Evolutionary conservation across 345 rosid species (phyloP), one percentile per base, ranked within the genome.

Genomic region (Cardamine chenopodiifolia): DNA sequence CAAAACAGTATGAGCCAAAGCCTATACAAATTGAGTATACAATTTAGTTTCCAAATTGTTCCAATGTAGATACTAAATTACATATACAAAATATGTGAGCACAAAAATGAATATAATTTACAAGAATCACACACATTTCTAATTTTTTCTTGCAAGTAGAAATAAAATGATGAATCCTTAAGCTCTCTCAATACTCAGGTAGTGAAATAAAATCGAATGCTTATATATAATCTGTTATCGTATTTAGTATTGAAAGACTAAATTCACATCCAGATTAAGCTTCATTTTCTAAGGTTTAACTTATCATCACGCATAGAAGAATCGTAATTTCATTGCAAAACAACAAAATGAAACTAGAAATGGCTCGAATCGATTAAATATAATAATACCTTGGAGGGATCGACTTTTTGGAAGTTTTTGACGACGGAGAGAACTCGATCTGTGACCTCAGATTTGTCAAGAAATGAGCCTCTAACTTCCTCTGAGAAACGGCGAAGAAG

Each of bases 381-480:
- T 15, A 44, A n/a, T 1, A 8, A 18, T 73, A 93, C 98, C 99
- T 92, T 90, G 28, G 96, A 88, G 62, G 97, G 92, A 71, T 95
- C 96, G 29, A 92, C 91, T 82, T 86, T 89, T 82, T 88, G 88
- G 82, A 88, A 92, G 73, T 95, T 89, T 83, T 95, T 95, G 78
- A 95, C 99, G 68, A 89, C 96, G 9, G 80, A 59, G 82, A 90
- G 6, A 42, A 95, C 96, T 11, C 99, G 96, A 84, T 95, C 99
- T 18, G 98, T 78, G 79, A 95, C 99, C 79, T 92, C 99, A 6
- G 97, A 85, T 76, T 92, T 95, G 82, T 95, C 96, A 19, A 95
- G 98, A 80, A 95, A 95, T 23, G 97, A 81, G 19, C 98, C 98
- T 59, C 89, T 79, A 2, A 90, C 88, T 78, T 91, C 98, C 66